Evolutionary conservation across 805 yeast species (phyloP).

Genomic region (Torulaspora indica): DNA sequence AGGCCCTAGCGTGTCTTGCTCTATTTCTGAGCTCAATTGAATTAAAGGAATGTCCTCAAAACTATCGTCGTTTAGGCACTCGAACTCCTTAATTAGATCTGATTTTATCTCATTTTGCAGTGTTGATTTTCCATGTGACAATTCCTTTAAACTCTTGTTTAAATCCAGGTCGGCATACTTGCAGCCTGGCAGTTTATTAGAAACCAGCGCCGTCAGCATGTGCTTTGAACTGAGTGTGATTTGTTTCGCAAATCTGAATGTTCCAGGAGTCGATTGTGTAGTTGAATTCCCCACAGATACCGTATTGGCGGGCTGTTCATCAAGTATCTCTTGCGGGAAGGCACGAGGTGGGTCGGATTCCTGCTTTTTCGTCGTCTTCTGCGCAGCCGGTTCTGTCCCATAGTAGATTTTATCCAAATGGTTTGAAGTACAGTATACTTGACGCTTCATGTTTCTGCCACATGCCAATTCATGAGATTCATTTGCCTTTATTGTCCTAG

Average conservation of each 20-base stretch:
- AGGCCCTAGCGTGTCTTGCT: slow-evolving; percentile 9
- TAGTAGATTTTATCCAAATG: slow-evolving; percentile 82
- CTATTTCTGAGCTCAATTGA: slow-evolving; percentile 6
- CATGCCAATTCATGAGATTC: slow-evolving; percentile 80
- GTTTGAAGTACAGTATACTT: slow-evolving; percentile 75
- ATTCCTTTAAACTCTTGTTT: slow-evolving; percentile 83
- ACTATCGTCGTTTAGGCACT: slow-evolving; percentile 5
- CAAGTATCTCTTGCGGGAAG: background rate
- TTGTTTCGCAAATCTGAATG: background rate
- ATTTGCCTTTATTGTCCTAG: slow-evolving; percentile 77
- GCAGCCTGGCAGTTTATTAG: slow-evolving; percentile 20
- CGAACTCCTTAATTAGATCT: slow-evolving; percentile 15
- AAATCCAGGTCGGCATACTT: slow-evolving; percentile 42
- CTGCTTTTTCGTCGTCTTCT: background rate
- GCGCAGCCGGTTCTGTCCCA: slow-evolving; percentile 50
- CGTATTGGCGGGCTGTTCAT: background rate
- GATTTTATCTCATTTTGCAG: slow-evolving; percentile 21
- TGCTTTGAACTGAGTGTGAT: slow-evolving; percentile 3
- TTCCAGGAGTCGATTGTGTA: background rate
- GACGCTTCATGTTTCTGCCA: slow-evolving; percentile 55
- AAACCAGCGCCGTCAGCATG: slow-evolving; percentile 21
- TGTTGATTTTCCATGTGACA: slow-evolving; percentile 94
- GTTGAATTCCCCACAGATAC: background rate
- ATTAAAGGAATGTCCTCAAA: slow-evolving; percentile 13
- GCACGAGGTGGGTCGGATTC: background rate